Conservation (phyloP, 768 basidiomycete species). For the Russula sp. region DNA sequence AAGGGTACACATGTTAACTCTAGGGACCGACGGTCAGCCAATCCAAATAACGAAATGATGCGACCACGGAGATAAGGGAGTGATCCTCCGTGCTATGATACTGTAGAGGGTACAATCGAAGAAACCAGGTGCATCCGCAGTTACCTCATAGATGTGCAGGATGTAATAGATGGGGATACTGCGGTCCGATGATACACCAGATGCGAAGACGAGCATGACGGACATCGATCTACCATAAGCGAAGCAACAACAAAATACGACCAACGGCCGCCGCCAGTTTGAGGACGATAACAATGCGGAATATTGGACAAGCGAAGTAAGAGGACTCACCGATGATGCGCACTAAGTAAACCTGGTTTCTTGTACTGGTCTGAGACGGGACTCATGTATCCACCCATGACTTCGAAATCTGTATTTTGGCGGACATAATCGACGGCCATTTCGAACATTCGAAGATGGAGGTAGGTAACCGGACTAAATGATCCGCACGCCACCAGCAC, state of each 20-base stretch:
- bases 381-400: conserved; percentile 93
- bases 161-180: background rate
- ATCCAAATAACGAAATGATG: background rate
- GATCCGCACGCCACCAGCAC: conserved; percentile 96
- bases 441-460: conserved; percentile 98
- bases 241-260: background rate
- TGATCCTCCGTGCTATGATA: background rate
- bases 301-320: background rate
- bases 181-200: conserved; percentile 1
- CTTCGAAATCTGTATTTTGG: conserved; percentile 88
- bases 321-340: conserved; percentile 72
- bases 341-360: conserved; percentile 89
- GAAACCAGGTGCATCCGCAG: background rate
- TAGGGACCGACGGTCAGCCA: conserved; percentile 29
- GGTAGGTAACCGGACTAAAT: conserved; percentile 97
- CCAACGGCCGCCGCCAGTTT: background rate
- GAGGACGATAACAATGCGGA: background rate
- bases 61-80: background rate
- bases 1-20: conserved; percentile 82
- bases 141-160: conserved; percentile 2
- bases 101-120: background rate
- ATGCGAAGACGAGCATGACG: background rate
- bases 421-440: conserved; percentile 97
- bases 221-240: background rate
- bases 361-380: conserved; percentile 96